phyloP scores from a whole-genome alignment of 2,329 filamentous ascomycete species.

The Penicillium brevicompactum region DNA sequence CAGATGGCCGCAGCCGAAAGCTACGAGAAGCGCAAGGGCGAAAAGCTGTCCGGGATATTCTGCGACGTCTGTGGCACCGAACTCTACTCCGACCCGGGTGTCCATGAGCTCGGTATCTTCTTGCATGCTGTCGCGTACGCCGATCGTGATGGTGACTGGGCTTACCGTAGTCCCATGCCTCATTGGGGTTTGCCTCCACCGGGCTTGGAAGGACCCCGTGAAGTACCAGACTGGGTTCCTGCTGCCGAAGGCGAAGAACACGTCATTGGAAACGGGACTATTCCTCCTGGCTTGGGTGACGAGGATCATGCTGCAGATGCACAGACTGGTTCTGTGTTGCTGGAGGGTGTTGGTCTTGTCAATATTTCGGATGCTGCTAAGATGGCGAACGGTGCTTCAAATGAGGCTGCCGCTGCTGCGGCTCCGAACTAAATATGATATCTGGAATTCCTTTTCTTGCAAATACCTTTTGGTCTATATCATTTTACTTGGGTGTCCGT shows the following conservation, averaged over 20 bases:
- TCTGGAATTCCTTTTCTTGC: constrained; percentile 1
- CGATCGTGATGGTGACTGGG: constrained; percentile 80
- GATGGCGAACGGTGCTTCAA: neutral
- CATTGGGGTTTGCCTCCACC: constrained; percentile 82
- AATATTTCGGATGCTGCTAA: constrained; percentile 29
- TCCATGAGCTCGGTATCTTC: constrained; percentile 89
- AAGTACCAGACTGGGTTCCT: constrained; percentile 56
- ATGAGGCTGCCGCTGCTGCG: neutral
- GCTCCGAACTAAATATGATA: constrained; percentile 2
- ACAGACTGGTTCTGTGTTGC: constrained; percentile 30
- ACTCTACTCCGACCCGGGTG: constrained; percentile 88
- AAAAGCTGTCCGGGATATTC: constrained; percentile 84
- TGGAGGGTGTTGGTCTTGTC: constrained; percentile 39
- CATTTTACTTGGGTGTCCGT: neutral
- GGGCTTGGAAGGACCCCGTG: constrained; percentile 70
- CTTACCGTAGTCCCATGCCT: constrained; percentile 81
- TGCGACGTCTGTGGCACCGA: constrained; percentile 84
- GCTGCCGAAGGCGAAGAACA: constrained; percentile 40
- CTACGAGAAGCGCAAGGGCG: constrained; percentile 87
- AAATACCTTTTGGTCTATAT: constrained; percentile 5
- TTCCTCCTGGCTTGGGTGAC: constrained; percentile 30
- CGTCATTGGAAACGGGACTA: constrained; percentile 39
- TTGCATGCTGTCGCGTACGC: constrained; percentile 90
- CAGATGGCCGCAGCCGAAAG: constrained; percentile 84
- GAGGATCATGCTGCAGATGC: constrained; percentile 19